These are phyloP conservation scores for Cairneyella variabilis DNA, from an alignment of 495 filamentous ascomycete species.

Conservation along the genomic window DNA sequence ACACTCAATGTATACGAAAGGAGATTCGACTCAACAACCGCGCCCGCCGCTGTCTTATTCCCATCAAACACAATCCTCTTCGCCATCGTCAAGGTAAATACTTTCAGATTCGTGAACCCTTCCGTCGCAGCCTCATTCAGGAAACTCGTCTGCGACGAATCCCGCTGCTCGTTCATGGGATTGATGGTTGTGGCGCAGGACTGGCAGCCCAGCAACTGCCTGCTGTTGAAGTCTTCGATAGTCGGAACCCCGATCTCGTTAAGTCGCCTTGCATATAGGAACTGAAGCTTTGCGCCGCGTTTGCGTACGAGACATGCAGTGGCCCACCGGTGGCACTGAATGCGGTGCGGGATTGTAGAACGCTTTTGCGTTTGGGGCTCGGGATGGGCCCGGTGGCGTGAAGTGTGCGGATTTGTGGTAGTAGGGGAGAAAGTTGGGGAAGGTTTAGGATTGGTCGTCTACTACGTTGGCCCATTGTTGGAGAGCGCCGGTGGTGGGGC, in stretches of 20 bases:
- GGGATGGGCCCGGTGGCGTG: conserved; percentile 42
- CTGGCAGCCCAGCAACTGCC: conserved; percentile 36
- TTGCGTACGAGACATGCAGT: conserved; percentile 47
- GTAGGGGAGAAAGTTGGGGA: conserved; percentile 46
- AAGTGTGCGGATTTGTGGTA: conserved; percentile 50
- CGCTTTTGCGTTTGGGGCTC: conserved; percentile 40
- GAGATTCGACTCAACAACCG: conserved; percentile 35
- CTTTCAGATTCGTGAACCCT: conserved; percentile 4
- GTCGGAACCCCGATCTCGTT: conserved; percentile 35
- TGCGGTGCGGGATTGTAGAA: conserved; percentile 36
- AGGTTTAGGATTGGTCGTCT: conserved; percentile 52
- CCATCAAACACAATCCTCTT: conserved; percentile 31
- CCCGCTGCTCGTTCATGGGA: conserved; percentile 29
- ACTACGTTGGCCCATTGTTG: conserved; percentile 55
- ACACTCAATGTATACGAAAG: conserved; percentile 29
- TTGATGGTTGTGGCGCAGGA: conserved; percentile 39
- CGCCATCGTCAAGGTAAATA: conserved; percentile 16
- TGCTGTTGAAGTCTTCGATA: conserved; percentile 36
- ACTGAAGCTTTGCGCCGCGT: conserved; percentile 42
- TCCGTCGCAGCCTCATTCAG: conserved; percentile 10
- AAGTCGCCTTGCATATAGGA: conserved; percentile 32
- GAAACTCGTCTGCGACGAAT: conserved; percentile 36
- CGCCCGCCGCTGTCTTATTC: conserved; percentile 42
- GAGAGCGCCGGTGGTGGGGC: conserved; percentile 38
- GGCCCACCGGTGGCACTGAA: conserved; percentile 38